Conservation (phyloP, 768 basidiomycete genomes). For the Lentinus brumalis region DNA sequence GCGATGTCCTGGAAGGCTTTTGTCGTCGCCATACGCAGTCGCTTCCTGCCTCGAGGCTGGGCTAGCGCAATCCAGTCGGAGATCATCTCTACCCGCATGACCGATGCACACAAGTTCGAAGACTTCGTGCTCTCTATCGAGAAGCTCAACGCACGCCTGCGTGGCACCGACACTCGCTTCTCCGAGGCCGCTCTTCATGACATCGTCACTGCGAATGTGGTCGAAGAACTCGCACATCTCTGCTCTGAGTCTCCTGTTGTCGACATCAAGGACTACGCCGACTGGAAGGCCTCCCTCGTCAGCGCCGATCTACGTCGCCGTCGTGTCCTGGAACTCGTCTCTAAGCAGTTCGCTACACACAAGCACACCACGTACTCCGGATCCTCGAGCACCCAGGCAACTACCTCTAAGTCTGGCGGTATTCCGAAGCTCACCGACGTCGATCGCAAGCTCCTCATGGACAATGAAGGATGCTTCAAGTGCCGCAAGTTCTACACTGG, state of each 20-base stretch:
- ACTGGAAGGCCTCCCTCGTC: too few relatives aligned
- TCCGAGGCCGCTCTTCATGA: not conserved
- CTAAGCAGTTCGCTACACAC: not conserved
- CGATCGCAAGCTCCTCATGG: slow-evolving; percentile 1
- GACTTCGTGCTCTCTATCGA: not conserved
- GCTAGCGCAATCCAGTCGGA: not conserved
- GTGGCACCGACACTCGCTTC: not conserved
- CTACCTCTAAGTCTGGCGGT: not conserved
- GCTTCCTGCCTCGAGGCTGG: slow-evolving; percentile 2
- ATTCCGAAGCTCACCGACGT: not conserved
- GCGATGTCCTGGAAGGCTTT: not conserved
- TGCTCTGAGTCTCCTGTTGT: too few relatives aligned
- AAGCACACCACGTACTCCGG: not conserved
- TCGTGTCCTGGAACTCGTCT: too few relatives aligned
- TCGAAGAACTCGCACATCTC: not conserved
- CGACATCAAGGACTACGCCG: too few relatives aligned
- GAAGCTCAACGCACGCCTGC: slow-evolving; percentile 4
- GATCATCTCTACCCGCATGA: not conserved
- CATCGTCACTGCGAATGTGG: not conserved
- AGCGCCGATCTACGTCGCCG: too few relatives aligned
- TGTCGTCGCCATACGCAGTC: not conserved
- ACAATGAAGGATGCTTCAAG: slow-evolving; percentile 14
- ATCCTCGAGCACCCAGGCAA: not conserved
- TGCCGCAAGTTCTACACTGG: not conserved
- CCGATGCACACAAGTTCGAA: not conserved